A percentile compares a stretch with the other conserved stretches of the same genome.
Conservation (phyloP, 768 basidiomycete genomes). For the Hygrophoropsis aurantiaca region DNA sequence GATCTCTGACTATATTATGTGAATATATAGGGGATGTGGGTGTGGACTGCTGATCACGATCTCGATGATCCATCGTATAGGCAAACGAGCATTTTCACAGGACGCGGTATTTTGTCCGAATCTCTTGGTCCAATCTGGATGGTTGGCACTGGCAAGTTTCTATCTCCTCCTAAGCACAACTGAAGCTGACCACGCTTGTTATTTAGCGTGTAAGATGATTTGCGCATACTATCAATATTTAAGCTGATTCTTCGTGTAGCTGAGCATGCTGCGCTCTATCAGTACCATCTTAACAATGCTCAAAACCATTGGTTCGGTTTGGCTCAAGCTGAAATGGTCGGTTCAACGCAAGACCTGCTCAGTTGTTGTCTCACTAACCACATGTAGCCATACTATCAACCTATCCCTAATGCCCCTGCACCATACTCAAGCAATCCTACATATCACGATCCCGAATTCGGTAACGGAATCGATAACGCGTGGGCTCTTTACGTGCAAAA, state of each 20-base stretch:
- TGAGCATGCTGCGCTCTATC: conserved; percentile 69
- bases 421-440: conserved; percentile 49
- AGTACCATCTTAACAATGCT: conserved; percentile 65
- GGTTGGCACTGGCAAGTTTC: conserved; percentile 54
- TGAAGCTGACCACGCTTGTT: conserved; percentile 5
- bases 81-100: conserved; percentile 57
- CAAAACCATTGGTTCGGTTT: conserved; percentile 68
- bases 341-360: conserved; percentile 16
- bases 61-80: conserved; percentile 50
- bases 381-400: conserved; percentile 68
- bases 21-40: conserved; percentile 59
- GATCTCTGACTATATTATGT: no score
- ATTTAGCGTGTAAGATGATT: neutral
- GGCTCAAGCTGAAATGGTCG: conserved; percentile 74
- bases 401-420: conserved; percentile 50
- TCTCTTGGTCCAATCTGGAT: conserved; percentile 79
- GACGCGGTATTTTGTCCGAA: conserved; percentile 70
- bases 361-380: neutral
- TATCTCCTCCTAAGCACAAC: neutral
- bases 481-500: conserved; percentile 57
- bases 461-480: conserved; percentile 37
- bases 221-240: neutral
- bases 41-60: conserved; percentile 79
- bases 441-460: conserved; percentile 56
- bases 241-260: conserved; percentile 33